A percentile compares a stretch with the other conserved stretches of the same genome.
phyloP scores from a whole-genome alignment of 257 asterid genomes.

The Apocynum venetum region DNA sequence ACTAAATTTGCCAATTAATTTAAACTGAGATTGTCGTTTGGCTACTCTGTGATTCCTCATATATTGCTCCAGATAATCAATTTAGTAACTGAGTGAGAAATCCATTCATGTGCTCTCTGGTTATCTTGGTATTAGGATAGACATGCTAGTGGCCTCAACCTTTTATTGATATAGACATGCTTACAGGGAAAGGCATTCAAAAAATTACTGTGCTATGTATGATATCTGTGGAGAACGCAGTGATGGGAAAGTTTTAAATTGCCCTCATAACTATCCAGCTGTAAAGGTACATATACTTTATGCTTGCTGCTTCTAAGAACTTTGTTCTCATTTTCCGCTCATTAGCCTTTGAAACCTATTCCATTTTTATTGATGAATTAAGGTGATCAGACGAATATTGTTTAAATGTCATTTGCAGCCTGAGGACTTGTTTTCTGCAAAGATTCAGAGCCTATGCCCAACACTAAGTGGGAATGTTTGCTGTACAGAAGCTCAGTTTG shows the following conservation, averaged over 20 bases:
- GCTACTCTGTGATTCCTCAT: neutral
- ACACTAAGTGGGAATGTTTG: constrained; percentile 78
- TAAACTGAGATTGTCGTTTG: neutral
- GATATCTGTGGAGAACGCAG: constrained; percentile 78
- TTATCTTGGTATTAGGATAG: neutral
- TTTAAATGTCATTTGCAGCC: constrained; percentile 47
- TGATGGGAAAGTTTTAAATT: constrained; percentile 82
- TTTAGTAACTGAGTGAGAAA: neutral
- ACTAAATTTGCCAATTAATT: neutral
- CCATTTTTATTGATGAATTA: constrained; percentile 11
- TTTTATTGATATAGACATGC: neutral
- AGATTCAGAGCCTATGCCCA: constrained; percentile 91
- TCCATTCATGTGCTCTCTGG: neutral
- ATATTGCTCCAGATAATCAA: neutral
- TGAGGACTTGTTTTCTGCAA: constrained; percentile 65
- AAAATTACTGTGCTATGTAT: constrained; percentile 80
- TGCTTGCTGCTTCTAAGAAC: too few species aligned
- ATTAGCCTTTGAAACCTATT: constrained; percentile 3
- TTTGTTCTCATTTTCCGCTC: neutral
- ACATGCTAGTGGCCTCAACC: neutral
- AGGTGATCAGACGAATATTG: neutral
- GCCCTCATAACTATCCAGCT: constrained; percentile 67
- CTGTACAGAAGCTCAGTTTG: constrained; percentile 78
- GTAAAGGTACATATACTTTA: constrained; percentile 40
- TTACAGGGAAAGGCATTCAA: constrained; percentile 50